Evolutionary conservation across 208 protist species (phyloP), one percentile per base, ranked within the genome.

Genomic region (Crithidia thermophila): DNA sequence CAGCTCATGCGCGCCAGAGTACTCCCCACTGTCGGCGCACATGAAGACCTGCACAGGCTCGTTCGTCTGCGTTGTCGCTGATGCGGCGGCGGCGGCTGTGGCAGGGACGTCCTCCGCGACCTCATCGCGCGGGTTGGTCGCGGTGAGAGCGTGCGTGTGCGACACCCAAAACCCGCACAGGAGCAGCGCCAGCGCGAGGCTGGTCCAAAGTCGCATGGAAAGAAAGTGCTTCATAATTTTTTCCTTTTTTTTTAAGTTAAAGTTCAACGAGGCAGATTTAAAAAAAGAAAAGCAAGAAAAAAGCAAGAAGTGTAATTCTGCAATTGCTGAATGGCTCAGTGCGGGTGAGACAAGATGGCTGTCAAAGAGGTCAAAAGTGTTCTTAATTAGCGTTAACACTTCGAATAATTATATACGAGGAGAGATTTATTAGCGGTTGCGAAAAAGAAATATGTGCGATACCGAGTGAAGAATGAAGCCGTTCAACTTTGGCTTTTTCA

Each of bases 1-100:
- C 20, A 90, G 53, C 61, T 90, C 84, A 55, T 82, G 71, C 10
- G 52, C 43, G 30, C 81, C 80, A 16, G 64, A 80, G 58, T 67
- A 62, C 30, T 51, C 58, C 25, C 71, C 72, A 62, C 66, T 80
- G 51, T 76, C 80, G 11, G 84, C 84, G 47, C 80, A 84, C 31
- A 90, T 58, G 31, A 90, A 83, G 8, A 78, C 83, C 13, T 21
- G 46, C 25, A 69, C 43, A 7, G 40, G 49, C 10, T 42, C 52
- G 3, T 28, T 25, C 16, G 31, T 11, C 30, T 20, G 20, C 20
- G 11, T 14, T 34, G 43, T 31, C 11, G 30, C 40, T n/a, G 31
- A 16, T 6, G 34, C 6, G 21, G 33, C 27, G 43, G 31, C 30
- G 14, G 3, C 46, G 14, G n/a, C n/a, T n/a, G n/a, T n/a, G n/a